Percentiles rank a stretch among this genome's conserved stretches.
These are phyloP conservation scores for Colletotrichum sidae DNA, from an alignment of 2,329 filamentous ascomycete species.

Conservation along the genomic window DNA sequence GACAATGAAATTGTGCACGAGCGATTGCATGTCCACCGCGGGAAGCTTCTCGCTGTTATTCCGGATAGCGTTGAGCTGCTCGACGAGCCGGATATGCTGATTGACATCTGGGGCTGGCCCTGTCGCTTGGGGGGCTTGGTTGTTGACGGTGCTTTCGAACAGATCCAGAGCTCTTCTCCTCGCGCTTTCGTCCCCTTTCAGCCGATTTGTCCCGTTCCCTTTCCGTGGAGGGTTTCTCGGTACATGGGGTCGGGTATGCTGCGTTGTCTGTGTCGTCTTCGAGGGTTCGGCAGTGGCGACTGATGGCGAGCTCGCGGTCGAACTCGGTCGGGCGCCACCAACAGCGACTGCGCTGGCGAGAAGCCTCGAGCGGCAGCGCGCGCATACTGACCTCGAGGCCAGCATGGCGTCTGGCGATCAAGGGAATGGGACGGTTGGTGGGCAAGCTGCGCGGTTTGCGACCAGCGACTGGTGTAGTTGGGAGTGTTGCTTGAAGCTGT, in stretches of 20 bases:
- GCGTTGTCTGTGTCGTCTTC: neutral
- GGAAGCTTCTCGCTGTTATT: conserved; percentile 3
- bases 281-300: conserved; percentile 18
- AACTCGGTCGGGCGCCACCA: conserved; percentile 22
- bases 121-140: neutral
- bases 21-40: neutral
- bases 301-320: conserved; percentile 28
- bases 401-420: conserved; percentile 44
- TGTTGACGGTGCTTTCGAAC: conserved; percentile 37
- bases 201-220: neutral
- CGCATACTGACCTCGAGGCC: conserved; percentile 49
- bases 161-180: conserved; percentile 34
- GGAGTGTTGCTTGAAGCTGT: neutral
- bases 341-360: conserved; percentile 18
- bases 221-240: neutral
- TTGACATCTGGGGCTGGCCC: conserved; percentile 4
- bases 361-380: conserved; percentile 45
- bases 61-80: conserved; percentile 19
- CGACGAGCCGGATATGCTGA: conserved; percentile 13
- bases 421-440: neutral
- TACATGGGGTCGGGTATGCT: neutral
- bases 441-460: neutral
- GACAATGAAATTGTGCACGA: conserved; percentile 7
- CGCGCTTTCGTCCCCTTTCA: neutral
- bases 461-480: neutral